These are phyloP conservation scores for Aschersonia sp. DNA, from an alignment of 2,329 filamentous ascomycete genomes.

Conservation along the genomic window DNA sequence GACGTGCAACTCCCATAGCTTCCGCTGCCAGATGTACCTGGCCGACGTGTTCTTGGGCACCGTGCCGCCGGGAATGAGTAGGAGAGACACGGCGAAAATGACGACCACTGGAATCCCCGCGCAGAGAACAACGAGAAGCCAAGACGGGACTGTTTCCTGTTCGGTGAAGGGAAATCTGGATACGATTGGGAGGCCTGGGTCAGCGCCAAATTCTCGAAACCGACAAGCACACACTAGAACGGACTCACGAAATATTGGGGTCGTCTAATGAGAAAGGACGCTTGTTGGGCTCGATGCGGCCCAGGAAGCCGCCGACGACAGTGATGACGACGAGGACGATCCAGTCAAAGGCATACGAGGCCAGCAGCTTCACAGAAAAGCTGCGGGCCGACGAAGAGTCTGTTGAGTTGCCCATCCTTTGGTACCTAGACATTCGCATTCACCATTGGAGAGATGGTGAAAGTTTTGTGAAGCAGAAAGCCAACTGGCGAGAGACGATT, in stretches of 20 bases:
- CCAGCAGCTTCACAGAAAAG: constrained; percentile 23
- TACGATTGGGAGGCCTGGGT: background rate
- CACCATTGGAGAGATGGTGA: background rate
- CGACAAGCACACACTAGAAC: background rate
- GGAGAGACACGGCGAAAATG: constrained; percentile 52
- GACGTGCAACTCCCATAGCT: constrained; percentile 81
- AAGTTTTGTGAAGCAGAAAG: too few relatives aligned
- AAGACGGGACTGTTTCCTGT: constrained; percentile 57
- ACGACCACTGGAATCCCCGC: constrained; percentile 50
- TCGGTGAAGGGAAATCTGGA: constrained; percentile 52
- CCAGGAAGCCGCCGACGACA: constrained; percentile 43
- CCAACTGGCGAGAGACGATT: too few relatives aligned
- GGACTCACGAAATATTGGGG: constrained; percentile 54
- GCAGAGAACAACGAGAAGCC: constrained; percentile 47
- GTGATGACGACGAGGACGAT: constrained; percentile 46
- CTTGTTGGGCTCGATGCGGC: constrained; percentile 45
- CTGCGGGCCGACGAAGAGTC: constrained; percentile 7
- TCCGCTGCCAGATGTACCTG: constrained; percentile 58
- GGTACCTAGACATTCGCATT: constrained; percentile 12
- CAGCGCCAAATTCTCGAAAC: background rate
- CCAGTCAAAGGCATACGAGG: constrained; percentile 68
- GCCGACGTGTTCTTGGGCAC: constrained; percentile 48
- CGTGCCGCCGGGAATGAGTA: constrained; percentile 59
- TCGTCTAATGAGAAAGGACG: constrained; percentile 59
- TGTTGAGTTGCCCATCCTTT: constrained; percentile 12